Evolutionary conservation across 2,329 filamentous ascomycete species (phyloP).

Genomic region (Stachybotrys elegans): DNA sequence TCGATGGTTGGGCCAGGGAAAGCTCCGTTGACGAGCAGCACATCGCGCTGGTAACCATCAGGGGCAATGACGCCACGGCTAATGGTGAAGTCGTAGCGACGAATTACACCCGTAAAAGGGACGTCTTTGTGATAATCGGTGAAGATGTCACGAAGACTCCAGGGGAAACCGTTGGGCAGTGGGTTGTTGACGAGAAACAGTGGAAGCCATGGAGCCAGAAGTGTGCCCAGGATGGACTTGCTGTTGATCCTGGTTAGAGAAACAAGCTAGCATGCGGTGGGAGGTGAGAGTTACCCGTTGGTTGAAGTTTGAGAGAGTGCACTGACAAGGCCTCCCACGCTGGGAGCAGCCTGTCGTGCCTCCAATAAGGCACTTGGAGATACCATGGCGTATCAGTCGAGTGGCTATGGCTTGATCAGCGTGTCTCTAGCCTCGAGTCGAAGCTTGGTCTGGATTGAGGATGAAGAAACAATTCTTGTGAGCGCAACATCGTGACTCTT

Average conservation of each 20-base stretch:
- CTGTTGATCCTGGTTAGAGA: conserved; percentile 13
- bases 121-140: conserved; percentile 46
- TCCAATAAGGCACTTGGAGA: too few relatives aligned
- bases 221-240: conserved; percentile 35
- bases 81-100: conserved; percentile 50
- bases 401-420: too few relatives aligned
- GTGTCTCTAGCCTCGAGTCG: too few relatives aligned
- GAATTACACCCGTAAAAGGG: conserved; percentile 49
- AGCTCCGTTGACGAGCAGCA: conserved; percentile 59
- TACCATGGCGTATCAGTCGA: too few relatives aligned
- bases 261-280: background rate
- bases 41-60: conserved; percentile 48
- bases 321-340: background rate
- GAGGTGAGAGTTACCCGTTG: background rate
- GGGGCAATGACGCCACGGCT: conserved; percentile 45
- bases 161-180: conserved; percentile 44
- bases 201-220: conserved; percentile 31
- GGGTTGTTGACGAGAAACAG: conserved; percentile 44
- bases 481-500: too few relatives aligned
- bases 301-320: background rate
- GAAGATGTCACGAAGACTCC: conserved; percentile 38
- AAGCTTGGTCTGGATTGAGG: too few relatives aligned
- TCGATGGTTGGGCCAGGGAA: conserved; percentile 64
- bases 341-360: too few relatives aligned
- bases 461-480: too few relatives aligned